Base-by-base conservation (phyloP, 2,329 filamentous ascomycete genomes). In the Colletotrichum sublineola region DNA sequence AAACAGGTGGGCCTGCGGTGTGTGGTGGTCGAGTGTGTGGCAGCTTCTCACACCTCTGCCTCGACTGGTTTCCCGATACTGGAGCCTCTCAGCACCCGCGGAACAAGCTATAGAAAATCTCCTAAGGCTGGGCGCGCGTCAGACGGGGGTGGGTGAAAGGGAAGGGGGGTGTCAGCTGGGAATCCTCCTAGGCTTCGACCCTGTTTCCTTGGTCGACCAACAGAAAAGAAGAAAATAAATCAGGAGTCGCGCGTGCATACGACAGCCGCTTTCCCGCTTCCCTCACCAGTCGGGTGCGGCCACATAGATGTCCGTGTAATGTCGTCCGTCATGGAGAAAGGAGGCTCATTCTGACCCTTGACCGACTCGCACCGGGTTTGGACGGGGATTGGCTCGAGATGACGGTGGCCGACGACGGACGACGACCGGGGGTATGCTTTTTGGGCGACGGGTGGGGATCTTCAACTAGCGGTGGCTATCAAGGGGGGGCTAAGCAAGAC, bases 1-100 rank as follows among this genome's bases (percentile, higher is more conserved):
- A 72, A 72, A 72, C 69, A 69, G 53, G 69, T 72, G 65, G 69
- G 60, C 66, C 46, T 46, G 53, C 46, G 65, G 68, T 40, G 61
- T 33, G 62, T n/a, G 20, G 48, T 44, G 14, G 38, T 42, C 24
- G 20, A 68, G 66, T 72, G 66, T 66, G 69, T 72, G 69, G 69
- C 69, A 69, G 60, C 58, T 24, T 72, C 66, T 63, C 38, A 44
- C 61, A 63, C 46, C 63, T 67, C 40, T n/a, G 44, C 60, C 18
- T 68, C 24, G 58, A 55, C 69, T 55, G 46, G 46, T 60, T 63
- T 40, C 69, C 69, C 58, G 66, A 64, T 61, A 33, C 50, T 55
- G 46, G 44, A 52, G 46, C 42, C 52, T 65, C 67, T 65, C 52
- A 24, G 24, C 12, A 29, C 42, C 29, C 18, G 33, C 50, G 24